phyloP scores from a whole-genome alignment of 129 eudicot species.

The Chrysanthemum lavandulifolium region DNA sequence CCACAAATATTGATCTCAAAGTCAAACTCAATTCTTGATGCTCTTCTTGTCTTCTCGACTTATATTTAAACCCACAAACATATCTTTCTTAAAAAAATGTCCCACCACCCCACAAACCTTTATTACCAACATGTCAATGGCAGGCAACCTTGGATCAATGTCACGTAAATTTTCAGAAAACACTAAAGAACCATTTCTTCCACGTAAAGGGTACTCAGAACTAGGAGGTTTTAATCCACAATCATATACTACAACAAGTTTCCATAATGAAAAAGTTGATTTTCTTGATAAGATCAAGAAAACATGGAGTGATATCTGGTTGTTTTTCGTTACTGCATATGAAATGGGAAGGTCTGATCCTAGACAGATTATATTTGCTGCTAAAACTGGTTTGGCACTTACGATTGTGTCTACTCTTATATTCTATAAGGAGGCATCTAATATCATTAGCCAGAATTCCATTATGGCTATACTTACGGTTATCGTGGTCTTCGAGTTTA shows the following conservation, averaged over 20 bases:
- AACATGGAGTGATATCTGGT: slow-evolving; percentile 34
- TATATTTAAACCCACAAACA: too few relatives aligned
- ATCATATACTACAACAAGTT: slow-evolving; percentile 17
- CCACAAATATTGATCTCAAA: too few relatives aligned
- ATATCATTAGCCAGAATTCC: slow-evolving; percentile 53
- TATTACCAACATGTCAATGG: slow-evolving; percentile 27
- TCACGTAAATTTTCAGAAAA: slow-evolving; percentile 57
- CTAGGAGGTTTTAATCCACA: slow-evolving; percentile 37
- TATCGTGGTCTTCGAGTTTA: slow-evolving; percentile 93
- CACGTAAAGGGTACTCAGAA: slow-evolving; percentile 45
- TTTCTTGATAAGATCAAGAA: slow-evolving; percentile 31
- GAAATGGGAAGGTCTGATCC: slow-evolving; percentile 86
- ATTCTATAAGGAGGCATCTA: slow-evolving; percentile 74
- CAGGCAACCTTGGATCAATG: slow-evolving; percentile 54
- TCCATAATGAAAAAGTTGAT: neutral
- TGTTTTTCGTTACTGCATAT: slow-evolving; percentile 33
- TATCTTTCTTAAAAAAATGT: too few relatives aligned
- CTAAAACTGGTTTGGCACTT: slow-evolving; percentile 79
- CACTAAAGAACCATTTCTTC: slow-evolving; percentile 54
- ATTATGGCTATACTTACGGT: slow-evolving; percentile 96
- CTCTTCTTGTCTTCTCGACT: too few relatives aligned
- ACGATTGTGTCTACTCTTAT: slow-evolving; percentile 77
- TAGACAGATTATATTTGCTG: slow-evolving; percentile 78
- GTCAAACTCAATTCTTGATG: too few relatives aligned
- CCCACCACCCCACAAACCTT: too few relatives aligned